Percentiles rank a stretch among this genome's conserved stretches.
Conservation (phyloP, 768 basidiomycete genomes). For the Kwoniella botswanensis region DNA sequence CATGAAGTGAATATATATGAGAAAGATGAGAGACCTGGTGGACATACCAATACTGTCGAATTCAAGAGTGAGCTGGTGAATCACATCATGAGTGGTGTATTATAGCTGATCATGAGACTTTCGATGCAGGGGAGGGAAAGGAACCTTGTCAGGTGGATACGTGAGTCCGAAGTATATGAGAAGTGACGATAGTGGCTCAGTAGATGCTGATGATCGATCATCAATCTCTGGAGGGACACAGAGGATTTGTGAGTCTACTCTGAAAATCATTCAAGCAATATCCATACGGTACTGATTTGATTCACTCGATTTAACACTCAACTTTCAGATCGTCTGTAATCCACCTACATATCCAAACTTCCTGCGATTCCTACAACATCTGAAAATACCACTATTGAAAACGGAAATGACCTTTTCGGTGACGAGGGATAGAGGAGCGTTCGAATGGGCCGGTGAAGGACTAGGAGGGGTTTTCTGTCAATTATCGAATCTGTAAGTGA, state of each 20-base stretch:
- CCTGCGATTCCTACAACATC: slow-evolving; percentile 67
- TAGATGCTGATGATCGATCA: background rate
- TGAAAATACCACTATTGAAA: slow-evolving; percentile 64
- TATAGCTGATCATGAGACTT: background rate
- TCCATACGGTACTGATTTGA: too few species aligned
- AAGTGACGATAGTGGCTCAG: background rate
- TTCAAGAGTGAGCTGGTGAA: slow-evolving; percentile 58
- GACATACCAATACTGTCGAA: slow-evolving; percentile 75
- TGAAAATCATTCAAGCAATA: background rate
- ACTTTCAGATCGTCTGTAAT: slow-evolving; percentile 72
- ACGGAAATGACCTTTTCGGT: slow-evolving; percentile 82
- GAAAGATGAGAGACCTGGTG: slow-evolving; percentile 69
- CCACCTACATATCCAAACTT: slow-evolving; percentile 80
- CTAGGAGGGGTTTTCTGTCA: slow-evolving; percentile 72
- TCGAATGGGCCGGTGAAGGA: slow-evolving; percentile 78
- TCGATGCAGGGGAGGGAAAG: slow-evolving; percentile 38
- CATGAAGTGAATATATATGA: slow-evolving; percentile 79
- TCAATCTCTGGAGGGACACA: slow-evolving; percentile 43
- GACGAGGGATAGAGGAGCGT: slow-evolving; percentile 69
- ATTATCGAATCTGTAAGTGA: slow-evolving; percentile 60
- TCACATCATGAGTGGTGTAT: background rate
- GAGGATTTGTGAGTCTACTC: slow-evolving; percentile 65
- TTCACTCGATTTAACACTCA: too few species aligned
- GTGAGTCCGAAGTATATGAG: slow-evolving; percentile 60
- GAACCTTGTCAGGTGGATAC: slow-evolving; percentile 69